These are phyloP conservation scores for Fraxinus paxiana DNA, from an alignment of 305 asterid species.

Conservation along the genomic window DNA sequence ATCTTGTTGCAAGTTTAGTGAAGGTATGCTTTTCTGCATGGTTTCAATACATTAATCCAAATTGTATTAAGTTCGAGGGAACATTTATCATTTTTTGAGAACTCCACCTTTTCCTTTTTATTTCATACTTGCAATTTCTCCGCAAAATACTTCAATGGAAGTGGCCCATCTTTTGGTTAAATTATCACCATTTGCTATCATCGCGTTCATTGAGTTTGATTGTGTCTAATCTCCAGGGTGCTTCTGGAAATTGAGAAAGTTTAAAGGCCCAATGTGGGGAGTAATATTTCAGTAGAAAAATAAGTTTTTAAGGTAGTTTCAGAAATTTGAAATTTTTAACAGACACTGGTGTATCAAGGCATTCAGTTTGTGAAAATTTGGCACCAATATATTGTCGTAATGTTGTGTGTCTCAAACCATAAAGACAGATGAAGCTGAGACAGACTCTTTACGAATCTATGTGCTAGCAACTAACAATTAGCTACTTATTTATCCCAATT, in stretches of 20 bases:
- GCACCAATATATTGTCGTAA: conserved; percentile 1
- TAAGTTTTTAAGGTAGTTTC: not conserved
- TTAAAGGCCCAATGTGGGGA: not conserved
- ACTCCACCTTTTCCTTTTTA: not conserved
- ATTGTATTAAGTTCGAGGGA: not conserved
- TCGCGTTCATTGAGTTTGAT: not conserved
- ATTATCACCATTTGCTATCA: not conserved
- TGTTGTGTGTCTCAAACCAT: conserved; percentile 5
- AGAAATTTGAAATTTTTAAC: not conserved
- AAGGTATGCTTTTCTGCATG: conserved; percentile 42
- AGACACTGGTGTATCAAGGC: not conserved
- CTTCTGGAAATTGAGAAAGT: conserved; percentile 1
- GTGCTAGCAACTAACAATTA: not conserved
- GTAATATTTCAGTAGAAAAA: not conserved
- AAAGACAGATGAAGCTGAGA: not conserved
- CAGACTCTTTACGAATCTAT: conserved; percentile 1
- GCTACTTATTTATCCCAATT: not conserved
- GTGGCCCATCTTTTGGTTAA: not conserved
- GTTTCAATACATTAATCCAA: not conserved
- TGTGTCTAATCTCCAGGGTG: not conserved
- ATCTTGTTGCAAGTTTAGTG: conserved; percentile 65
- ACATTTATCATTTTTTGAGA: not conserved
- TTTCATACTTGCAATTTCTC: not conserved
- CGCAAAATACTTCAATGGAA: not conserved
- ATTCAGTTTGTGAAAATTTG: not conserved